These are phyloP conservation scores for Arthrobotrys sinensis DNA, from an alignment of 2,329 filamentous ascomycete genomes.

Conservation along the genomic window DNA sequence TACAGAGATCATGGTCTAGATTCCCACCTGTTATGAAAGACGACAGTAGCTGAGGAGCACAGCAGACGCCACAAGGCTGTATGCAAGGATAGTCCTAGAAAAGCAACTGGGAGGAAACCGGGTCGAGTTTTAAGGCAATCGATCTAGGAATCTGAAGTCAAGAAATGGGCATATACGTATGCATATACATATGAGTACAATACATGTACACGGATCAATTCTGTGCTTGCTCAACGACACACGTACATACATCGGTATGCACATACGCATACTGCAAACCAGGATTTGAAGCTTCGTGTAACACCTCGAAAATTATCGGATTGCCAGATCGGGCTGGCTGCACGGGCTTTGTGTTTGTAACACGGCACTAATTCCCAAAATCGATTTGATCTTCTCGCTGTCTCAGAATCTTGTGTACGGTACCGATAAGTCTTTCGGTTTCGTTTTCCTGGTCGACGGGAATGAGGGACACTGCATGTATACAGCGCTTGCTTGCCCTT, in stretches of 20 bases:
- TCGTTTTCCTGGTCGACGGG: background rate
- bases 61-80: conserved; percentile 8
- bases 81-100: conserved; percentile 9
- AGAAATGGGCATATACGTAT: too few relatives aligned
- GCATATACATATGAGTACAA: too few relatives aligned
- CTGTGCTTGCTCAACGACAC: too few relatives aligned
- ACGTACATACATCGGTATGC: background rate
- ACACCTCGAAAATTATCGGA: conserved; percentile 1
- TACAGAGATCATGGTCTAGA: conserved; percentile 3
- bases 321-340: conserved; percentile 12
- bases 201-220: background rate
- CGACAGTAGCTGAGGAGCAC: background rate
- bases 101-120: background rate
- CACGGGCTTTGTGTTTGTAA: conserved; percentile 3
- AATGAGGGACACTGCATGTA: background rate
- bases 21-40: background rate
- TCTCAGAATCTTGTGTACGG: conserved; percentile 16
- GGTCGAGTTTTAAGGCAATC: background rate
- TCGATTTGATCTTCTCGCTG: conserved; percentile 16
- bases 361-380: background rate
- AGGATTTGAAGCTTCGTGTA: background rate
- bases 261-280: background rate
- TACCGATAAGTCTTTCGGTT: conserved; percentile 1
- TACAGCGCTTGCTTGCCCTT: background rate
- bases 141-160: too few relatives aligned